Evolutionary conservation across 257 asterid genomes (phyloP), one percentile per base, ranked within the genome.

Genomic region (Cynanchum wilfordii): DNA sequence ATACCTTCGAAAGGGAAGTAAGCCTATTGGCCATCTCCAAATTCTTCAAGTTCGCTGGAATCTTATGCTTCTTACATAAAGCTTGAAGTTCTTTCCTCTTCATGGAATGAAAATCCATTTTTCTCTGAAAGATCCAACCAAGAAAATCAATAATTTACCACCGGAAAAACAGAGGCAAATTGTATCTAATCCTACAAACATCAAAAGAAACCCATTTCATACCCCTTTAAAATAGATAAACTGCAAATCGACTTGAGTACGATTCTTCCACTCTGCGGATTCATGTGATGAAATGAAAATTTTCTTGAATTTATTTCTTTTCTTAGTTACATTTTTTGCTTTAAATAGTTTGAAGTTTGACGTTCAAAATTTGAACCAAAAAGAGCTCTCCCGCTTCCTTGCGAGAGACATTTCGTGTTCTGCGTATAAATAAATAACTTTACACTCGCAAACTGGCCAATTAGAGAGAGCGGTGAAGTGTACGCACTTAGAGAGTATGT

Each of bases 1-100:
- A 3, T 79, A 90, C 97, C 95, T 77, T 72, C 19, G 79, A 54
- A 75, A 77, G 68, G 36, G 83, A 78, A 65, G 83, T 42, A 47
- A 91, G 94, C 69, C 42, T 80, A 77, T 79, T 65, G 54, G 84
- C 90, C 95, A 89, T 84, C 66, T 87, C 88, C 42, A 77, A 60
- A 78, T 89, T 91, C 3, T 90, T 77, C 65, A 88, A 73, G 79
- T 89, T 89, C 1, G 96, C 96, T 25, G 90, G 95, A 56, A 91
- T 83, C 29, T 63, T 79, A 66, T 85, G 87, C 76, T 85, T 80
- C 82, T 85, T 89, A 80, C 97, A 91, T 38, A 91, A 42, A 49
- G 78, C 76, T 78, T 89, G 94, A 50, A 91, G 77, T 73, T 86
- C 86, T 66, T 73, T 89, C 52, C 96, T 84, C 71, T 88, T 85